These are phyloP conservation scores for Leccinum truebloodii DNA, from an alignment of 768 basidiomycete genomes.

Conservation along the genomic window DNA sequence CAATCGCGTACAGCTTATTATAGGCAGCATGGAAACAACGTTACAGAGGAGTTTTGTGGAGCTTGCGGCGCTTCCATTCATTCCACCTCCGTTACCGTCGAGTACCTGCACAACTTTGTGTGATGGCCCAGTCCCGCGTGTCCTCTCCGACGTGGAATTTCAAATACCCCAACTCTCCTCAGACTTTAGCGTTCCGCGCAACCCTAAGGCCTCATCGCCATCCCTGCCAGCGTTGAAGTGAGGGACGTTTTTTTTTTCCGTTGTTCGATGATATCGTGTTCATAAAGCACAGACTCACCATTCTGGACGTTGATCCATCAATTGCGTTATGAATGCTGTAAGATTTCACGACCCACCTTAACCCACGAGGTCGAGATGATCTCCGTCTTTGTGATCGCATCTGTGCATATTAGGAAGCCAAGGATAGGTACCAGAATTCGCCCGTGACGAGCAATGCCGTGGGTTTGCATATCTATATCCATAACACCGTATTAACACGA, in stretches of 20 bases:
- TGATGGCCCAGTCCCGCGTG: slow-evolving; percentile 13
- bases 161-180: slow-evolving; percentile 32
- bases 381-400: slow-evolving; percentile 19
- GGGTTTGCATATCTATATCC: slow-evolving; percentile 16
- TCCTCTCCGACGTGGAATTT: slow-evolving; percentile 29
- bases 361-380: slow-evolving; percentile 29
- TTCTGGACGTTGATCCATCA: slow-evolving; percentile 3
- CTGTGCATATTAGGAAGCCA: slow-evolving; percentile 3
- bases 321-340: slow-evolving; percentile 14
- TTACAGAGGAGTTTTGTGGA: slow-evolving; percentile 22
- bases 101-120: slow-evolving; percentile 12
- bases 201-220: slow-evolving; percentile 1
- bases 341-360: slow-evolving; percentile 29
- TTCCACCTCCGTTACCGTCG: slow-evolving; percentile 4
- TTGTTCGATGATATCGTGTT: background rate
- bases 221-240: background rate
- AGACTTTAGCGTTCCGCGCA: background rate
- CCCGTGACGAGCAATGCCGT: slow-evolving; percentile 5
- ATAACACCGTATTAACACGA: slow-evolving; percentile 13
- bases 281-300: background rate
- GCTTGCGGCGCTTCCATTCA: slow-evolving; percentile 9
- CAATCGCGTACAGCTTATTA: slow-evolving; percentile 5
- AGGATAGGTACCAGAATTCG: slow-evolving; percentile 10
- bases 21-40: slow-evolving; percentile 27
- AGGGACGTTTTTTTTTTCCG: background rate